A percentile compares a stretch with the other conserved stretches of the same genome.
Conservation (phyloP, 768 basidiomycete genomes). For the Rhodotorula paludigena region DNA sequence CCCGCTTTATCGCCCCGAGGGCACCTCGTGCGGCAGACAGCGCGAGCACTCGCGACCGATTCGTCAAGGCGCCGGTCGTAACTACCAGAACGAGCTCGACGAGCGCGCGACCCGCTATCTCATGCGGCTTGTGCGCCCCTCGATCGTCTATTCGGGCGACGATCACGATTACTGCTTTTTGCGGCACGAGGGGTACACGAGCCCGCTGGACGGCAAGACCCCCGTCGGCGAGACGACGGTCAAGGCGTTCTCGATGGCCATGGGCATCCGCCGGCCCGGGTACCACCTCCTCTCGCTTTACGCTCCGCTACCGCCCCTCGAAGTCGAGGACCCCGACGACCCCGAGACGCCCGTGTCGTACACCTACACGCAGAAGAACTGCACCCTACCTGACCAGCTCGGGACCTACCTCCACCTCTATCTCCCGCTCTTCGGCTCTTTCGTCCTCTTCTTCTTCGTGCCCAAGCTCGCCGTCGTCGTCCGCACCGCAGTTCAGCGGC, state of each 20-base stretch:
- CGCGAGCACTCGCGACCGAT: constrained; percentile 68
- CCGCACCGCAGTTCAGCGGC: not conserved
- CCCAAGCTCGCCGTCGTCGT: constrained; percentile 22
- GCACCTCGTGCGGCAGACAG: constrained; percentile 66
- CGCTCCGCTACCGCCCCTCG: constrained; percentile 40
- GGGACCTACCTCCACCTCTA: constrained; percentile 61
- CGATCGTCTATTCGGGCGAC: constrained; percentile 77
- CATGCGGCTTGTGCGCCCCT: constrained; percentile 61
- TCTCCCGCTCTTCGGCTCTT: constrained; percentile 55
- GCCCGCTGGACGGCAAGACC: constrained; percentile 47
- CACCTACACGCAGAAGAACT: constrained; percentile 46
- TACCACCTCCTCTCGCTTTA: constrained; percentile 79
- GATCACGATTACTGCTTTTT: constrained; percentile 91
- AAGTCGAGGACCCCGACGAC: not conserved
- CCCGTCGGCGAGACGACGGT: constrained; percentile 65
- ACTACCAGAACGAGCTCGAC: constrained; percentile 69
- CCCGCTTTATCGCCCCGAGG: constrained; percentile 70
- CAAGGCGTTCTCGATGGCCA: constrained; percentile 83
- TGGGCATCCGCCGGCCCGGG: constrained; percentile 77
- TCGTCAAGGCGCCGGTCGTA: constrained; percentile 55
- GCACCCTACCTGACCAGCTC: constrained; percentile 78
- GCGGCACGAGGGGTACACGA: constrained; percentile 49
- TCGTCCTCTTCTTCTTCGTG: constrained; percentile 35
- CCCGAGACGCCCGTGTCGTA: constrained; percentile 42
- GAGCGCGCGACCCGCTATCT: constrained; percentile 63